Percentiles rank a stretch among this genome's conserved stretches.
Conservation (phyloP, 2,329 filamentous ascomycete species). For the Penicillium sclerotiorum region DNA sequence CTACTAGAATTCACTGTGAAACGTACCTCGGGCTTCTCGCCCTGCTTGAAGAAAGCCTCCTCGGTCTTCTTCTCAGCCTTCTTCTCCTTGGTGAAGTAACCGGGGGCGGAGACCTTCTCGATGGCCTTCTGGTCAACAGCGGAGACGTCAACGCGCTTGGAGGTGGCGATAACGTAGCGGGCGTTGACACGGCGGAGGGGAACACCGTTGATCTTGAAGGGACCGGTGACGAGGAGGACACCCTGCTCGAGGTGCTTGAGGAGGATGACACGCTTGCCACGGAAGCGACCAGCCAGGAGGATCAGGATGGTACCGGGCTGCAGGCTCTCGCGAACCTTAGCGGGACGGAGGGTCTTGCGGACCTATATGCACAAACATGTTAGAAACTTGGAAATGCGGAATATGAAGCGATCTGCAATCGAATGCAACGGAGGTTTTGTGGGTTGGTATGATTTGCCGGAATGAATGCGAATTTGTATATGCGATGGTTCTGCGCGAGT, state of each 20-base stretch:
- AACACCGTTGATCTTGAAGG: conserved; percentile 99
- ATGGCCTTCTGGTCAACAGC: conserved; percentile 72
- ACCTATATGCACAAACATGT: conserved; percentile 60
- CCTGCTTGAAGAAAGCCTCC: conserved; percentile 99
- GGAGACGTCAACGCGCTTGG: conserved; percentile 61
- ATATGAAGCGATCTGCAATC: conserved; percentile 13
- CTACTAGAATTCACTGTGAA: background rate
- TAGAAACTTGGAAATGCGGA: conserved; percentile 18
- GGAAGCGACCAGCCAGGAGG: conserved; percentile 98
- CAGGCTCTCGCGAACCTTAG: conserved; percentile 85
- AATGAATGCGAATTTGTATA: conserved; percentile 9
- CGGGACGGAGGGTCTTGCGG: conserved; percentile 89
- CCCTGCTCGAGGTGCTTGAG: conserved; percentile 97
- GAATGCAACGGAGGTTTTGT: conserved; percentile 5
- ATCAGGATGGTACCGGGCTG: conserved; percentile 96
- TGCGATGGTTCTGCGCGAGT: conserved; percentile 10
- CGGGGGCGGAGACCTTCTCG: conserved; percentile 83
- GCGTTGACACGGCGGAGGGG: conserved; percentile 76
- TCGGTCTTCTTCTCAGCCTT: conserved; percentile 88
- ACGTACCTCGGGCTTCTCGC: conserved; percentile 94
- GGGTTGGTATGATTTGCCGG: conserved; percentile 2
- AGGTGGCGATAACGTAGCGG: conserved; percentile 55
- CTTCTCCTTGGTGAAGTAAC: conserved; percentile 98
- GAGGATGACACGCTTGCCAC: conserved; percentile 99
- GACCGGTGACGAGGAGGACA: conserved; percentile 97